phyloP scores from a whole-genome alignment of 805 yeast species.

The Saccharomycopsis amapae region DNA sequence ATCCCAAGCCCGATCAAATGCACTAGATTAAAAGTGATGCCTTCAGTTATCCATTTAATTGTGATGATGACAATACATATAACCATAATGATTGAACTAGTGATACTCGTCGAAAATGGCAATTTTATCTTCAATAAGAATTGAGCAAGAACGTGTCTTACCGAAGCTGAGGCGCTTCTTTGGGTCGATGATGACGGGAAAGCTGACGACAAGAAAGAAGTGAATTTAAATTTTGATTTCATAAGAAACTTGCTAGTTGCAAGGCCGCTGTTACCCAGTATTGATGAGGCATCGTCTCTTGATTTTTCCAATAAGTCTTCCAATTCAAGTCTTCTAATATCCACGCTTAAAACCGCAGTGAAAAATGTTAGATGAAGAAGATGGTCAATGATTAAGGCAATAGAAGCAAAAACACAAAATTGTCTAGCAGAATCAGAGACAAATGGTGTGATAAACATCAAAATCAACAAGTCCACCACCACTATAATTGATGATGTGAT shows the following conservation, averaged over 20 bases:
- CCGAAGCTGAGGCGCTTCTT: slow-evolving; percentile 17
- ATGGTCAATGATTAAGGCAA: slow-evolving; percentile 52
- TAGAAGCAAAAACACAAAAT: slow-evolving; percentile 39
- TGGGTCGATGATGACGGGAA: background rate
- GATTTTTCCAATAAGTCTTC: slow-evolving; percentile 4
- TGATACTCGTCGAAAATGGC: slow-evolving; percentile 32
- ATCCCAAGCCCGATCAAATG: too few species aligned
- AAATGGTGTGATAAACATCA: slow-evolving; percentile 27
- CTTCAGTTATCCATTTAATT: slow-evolving; percentile 32
- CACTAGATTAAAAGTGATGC: slow-evolving; percentile 11
- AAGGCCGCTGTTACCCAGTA: background rate
- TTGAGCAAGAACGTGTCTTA: slow-evolving; percentile 29
- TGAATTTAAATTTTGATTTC: too few species aligned
- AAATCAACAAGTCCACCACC: slow-evolving; percentile 25
- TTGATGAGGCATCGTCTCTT: too few species aligned
- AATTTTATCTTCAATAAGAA: slow-evolving; percentile 30
- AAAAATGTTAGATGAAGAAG: slow-evolving; percentile 57
- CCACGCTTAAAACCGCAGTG: slow-evolving; percentile 59
- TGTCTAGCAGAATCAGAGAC: slow-evolving; percentile 32
- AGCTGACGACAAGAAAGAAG: background rate
- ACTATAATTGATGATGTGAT: slow-evolving; percentile 34
- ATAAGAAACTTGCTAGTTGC: too few species aligned
- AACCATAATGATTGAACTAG: slow-evolving; percentile 27
- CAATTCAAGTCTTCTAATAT: slow-evolving; percentile 50
- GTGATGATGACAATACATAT: slow-evolving; percentile 28